phyloP scores from a whole-genome alignment of 1,284 basidiomycete species.

The Trichosporon coremiiforme region DNA sequence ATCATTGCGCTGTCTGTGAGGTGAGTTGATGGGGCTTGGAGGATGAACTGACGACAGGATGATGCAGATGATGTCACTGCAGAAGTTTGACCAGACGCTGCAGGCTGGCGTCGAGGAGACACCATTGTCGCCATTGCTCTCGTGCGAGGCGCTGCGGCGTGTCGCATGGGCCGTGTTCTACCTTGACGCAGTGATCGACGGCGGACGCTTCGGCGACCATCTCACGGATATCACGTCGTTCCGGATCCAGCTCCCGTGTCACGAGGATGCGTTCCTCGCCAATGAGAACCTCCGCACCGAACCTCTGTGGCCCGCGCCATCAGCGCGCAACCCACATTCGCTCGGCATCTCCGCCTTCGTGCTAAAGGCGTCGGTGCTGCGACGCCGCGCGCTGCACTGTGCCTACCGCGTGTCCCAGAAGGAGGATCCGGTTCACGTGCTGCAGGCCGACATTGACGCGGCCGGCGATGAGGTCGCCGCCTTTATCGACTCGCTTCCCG shows the following conservation, averaged over 20 bases:
- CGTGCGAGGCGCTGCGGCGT: conserved; percentile 31
- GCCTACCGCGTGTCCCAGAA: conserved; percentile 18
- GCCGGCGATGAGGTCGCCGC: conserved; percentile 8
- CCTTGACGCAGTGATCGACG: conserved; percentile 34
- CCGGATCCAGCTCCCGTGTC: conserved; percentile 32
- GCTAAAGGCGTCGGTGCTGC: conserved; percentile 18
- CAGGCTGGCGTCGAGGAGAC: conserved; percentile 1
- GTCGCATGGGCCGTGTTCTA: conserved; percentile 37
- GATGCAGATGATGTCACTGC: conserved; percentile 36
- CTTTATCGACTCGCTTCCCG: conserved; percentile 17
- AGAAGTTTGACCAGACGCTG: conserved; percentile 30
- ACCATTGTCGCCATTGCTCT: conserved; percentile 26
- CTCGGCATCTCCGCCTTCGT: conserved; percentile 21
- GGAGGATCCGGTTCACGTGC: conserved; percentile 15
- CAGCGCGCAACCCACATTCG: conserved; percentile 14
- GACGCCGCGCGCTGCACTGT: conserved; percentile 16
- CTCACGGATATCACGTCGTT: conserved; percentile 23
- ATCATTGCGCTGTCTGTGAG: conserved; percentile 25
- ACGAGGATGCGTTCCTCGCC: conserved; percentile 27
- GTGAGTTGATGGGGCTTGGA: conserved; percentile 4
- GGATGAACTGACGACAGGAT: conserved; percentile 23
- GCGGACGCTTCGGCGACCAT: conserved; percentile 31
- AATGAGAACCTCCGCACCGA: conserved; percentile 26
- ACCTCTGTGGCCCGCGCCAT: conserved; percentile 11
- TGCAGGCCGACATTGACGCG: conserved; percentile 19